phyloP scores from a whole-genome alignment of 495 filamentous ascomycete genomes.

The Neurospora tetraspora region DNA sequence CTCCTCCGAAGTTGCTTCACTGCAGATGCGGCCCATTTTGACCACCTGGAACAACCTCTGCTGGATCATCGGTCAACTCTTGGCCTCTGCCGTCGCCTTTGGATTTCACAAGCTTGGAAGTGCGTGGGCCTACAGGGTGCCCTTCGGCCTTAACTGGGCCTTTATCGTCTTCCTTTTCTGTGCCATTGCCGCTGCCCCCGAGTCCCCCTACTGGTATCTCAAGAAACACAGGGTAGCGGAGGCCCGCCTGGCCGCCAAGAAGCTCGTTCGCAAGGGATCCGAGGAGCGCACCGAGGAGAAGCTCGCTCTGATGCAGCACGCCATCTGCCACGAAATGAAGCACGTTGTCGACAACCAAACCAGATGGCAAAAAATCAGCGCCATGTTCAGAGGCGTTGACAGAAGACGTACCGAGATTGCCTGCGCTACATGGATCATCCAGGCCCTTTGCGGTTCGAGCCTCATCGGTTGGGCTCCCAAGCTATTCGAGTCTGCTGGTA shows the following conservation, averaged over 20 bases:
- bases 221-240: conserved; percentile 44
- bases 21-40: conserved; percentile 46
- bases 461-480: conserved; percentile 62
- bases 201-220: conserved; percentile 72
- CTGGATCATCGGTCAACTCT: conserved; percentile 58
- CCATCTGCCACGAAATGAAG: conserved; percentile 49
- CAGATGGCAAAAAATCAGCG: conserved; percentile 17
- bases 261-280: conserved; percentile 40
- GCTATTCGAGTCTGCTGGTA: conserved; percentile 59
- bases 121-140: conserved; percentile 50
- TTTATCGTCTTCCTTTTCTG: conserved; percentile 54
- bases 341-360: conserved; percentile 23
- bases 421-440: conserved; percentile 59
- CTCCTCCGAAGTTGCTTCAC: conserved; percentile 51
- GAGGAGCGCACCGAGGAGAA: conserved; percentile 48
- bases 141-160: conserved; percentile 61
- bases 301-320: conserved; percentile 60
- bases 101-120: conserved; percentile 38
- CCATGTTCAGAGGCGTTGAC: conserved; percentile 59
- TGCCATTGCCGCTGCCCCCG: conserved; percentile 54
- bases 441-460: conserved; percentile 58
- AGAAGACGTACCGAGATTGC: conserved; percentile 60
- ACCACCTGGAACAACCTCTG: conserved; percentile 62
- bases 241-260: conserved; percentile 35
- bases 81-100: conserved; percentile 49